Evolutionary conservation across 805 yeast genomes (phyloP), one percentile per base, ranked within the genome.

Genomic region (Metschnikowia peoriensis): DNA sequence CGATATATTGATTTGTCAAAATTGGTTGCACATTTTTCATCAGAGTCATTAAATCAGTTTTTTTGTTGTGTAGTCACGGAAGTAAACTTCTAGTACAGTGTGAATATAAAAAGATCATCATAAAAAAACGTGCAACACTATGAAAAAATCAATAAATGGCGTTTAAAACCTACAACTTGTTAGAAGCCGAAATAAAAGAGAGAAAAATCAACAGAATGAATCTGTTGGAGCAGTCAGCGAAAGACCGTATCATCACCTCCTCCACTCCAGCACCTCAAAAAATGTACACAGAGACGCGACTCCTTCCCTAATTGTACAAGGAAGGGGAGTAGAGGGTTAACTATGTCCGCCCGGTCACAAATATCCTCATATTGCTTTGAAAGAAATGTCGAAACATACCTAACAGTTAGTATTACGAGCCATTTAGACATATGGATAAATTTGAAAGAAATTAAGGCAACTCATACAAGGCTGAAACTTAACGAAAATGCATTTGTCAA

Each of bases 381-480:
- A 3, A 35, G 29, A 37, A 11, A 35, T 28, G 48, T 17, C 17
- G 11, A 40, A 28, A 64, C 63, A 61, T 64, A 59, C 63, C 58
- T 40, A 22, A 15, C 9, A 10, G 56, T 57, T 57, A 59, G 61
- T 52, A 46, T 14, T 32, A 8, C 10, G 28, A 4, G 37, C 42
- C 14, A 28, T 15, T 22, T 39, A 12, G 16, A 27, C 22, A 22
- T 22, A 22, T 22, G 22, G 4, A 22, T 22, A 22, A 22, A 22
- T 22, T 22, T 22, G 22, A 16, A 22, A 9, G 11, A 29, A 44
- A 37, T 12, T 14, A 12, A 42, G 44, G 49, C 52, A 65, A 77
- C 81, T 78, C 83, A 78, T 78, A 78, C 82, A 78, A 78, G 83
- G 83, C 82, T 78, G 83, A 78, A 78, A 78, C 83, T 78, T 78